phyloP scores from a whole-genome alignment of 306 rosid genomes.

The Quillaja saponaria region DNA sequence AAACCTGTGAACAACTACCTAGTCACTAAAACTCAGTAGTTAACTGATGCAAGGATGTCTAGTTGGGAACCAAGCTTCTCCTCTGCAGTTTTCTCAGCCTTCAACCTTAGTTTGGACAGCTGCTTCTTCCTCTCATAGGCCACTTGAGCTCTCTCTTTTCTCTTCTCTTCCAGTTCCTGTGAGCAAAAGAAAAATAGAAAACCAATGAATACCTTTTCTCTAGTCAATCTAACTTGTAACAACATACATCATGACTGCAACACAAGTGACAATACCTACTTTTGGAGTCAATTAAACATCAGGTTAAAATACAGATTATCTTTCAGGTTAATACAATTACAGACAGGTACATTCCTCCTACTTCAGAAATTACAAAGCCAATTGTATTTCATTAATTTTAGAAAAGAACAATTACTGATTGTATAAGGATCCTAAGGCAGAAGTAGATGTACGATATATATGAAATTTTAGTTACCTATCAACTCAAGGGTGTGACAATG shows the following conservation, averaged over 20 bases:
- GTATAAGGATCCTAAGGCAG: too few species aligned
- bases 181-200: background rate
- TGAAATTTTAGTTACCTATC: too few species aligned
- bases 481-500: too few species aligned
- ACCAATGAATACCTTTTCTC: background rate
- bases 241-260: background rate
- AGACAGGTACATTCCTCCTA: too few species aligned
- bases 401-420: too few species aligned
- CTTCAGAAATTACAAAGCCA: too few species aligned
- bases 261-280: too few species aligned
- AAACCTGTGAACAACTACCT: conserved; percentile 14
- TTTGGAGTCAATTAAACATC: too few species aligned
- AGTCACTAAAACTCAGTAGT: conserved; percentile 38
- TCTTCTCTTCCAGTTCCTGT: conserved; percentile 68
- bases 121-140: conserved; percentile 63
- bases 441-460: too few species aligned
- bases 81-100: conserved; percentile 52
- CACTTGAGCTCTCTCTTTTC: conserved; percentile 53
- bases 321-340: too few species aligned
- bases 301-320: too few species aligned
- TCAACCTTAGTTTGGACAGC: conserved; percentile 44
- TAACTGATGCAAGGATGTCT: conserved; percentile 53
- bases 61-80: conserved; percentile 64
- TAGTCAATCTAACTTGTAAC: background rate
- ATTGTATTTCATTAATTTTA: too few species aligned